Evolutionary conservation across 805 yeast genomes (phyloP).

Genomic region (Barnettozyma botsteinii): DNA sequence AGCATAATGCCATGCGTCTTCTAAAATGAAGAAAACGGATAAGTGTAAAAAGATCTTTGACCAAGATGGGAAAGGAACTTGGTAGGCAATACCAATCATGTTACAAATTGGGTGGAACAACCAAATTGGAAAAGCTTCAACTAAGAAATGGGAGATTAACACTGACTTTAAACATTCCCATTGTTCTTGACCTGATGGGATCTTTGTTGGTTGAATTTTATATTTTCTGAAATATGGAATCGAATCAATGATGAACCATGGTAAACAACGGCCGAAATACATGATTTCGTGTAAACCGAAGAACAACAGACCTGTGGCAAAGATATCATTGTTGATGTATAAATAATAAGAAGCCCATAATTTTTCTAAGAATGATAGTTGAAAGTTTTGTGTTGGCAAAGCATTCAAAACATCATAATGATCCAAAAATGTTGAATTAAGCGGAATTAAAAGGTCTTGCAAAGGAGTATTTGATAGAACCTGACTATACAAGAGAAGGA

Average conservation of each 20-base stretch:
- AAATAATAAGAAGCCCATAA: constrained; percentile 85
- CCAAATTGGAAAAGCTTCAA: constrained; percentile 95
- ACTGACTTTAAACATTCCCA: constrained; percentile 87
- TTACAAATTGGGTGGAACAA: constrained; percentile 89
- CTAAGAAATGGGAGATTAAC: constrained; percentile 76
- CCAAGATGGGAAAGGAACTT: constrained; percentile 77
- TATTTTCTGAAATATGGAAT: constrained; percentile 78
- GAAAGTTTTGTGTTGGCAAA: constrained; percentile 1
- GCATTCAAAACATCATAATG: background rate
- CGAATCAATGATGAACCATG: constrained; percentile 83
- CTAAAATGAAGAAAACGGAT: constrained; percentile 72
- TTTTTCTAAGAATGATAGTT: constrained; percentile 42
- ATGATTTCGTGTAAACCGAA: constrained; percentile 75
- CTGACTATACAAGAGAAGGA: too few relatives aligned
- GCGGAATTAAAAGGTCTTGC: background rate
- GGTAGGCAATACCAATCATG: constrained; percentile 63
- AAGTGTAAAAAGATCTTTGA: constrained; percentile 58
- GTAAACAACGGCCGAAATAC: constrained; percentile 87
- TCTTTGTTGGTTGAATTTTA: constrained; percentile 81
- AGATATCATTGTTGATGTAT: constrained; percentile 74
- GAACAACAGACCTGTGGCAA: constrained; percentile 85
- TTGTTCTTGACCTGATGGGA: constrained; percentile 76
- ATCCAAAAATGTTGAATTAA: background rate
- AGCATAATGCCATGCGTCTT: constrained; percentile 96
- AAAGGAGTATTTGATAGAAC: background rate